Evolutionary conservation across 1,139 yeast species (phyloP).

Genomic region (Pichia sp.): DNA sequence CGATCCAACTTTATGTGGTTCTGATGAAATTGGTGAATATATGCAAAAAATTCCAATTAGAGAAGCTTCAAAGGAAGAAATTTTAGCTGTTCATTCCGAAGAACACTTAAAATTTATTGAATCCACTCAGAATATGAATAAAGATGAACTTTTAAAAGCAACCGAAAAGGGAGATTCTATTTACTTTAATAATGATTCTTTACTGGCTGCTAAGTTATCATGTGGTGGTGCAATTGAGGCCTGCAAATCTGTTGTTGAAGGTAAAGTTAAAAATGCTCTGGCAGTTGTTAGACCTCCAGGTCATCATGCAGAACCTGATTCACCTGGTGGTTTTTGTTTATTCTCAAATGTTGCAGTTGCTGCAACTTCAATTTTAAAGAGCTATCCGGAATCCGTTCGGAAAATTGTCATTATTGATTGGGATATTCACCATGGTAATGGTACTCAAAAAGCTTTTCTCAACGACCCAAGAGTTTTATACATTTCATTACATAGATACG

Average conservation of each 20-base stretch:
- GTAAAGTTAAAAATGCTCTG: constrained; percentile 80
- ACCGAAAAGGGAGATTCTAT: constrained; percentile 94
- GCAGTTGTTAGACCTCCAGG: constrained; percentile 99
- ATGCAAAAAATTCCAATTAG: constrained; percentile 88
- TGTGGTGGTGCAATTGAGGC: constrained; percentile 98
- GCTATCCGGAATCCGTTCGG: constrained; percentile 84
- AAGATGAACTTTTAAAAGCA: constrained; percentile 71
- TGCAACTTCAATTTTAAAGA: constrained; percentile 73
- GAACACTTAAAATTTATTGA: constrained; percentile 73
- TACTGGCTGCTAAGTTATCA: constrained; percentile 78
- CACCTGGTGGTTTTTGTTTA: constrained; percentile 95
- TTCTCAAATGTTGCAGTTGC: constrained; percentile 98
- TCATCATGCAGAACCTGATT: constrained; percentile 96
- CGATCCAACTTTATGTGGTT: constrained; percentile 76
- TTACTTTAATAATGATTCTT: constrained; percentile 88
- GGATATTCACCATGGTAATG: constrained; percentile 99
- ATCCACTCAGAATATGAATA: constrained; percentile 70
- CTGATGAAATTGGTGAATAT: constrained; percentile 76
- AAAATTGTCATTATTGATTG: constrained; percentile 84
- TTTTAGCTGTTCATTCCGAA: constrained; percentile 76
- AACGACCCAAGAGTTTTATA: constrained; percentile 88
- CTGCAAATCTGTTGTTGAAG: constrained; percentile 91
- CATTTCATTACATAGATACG: constrained; percentile 87
- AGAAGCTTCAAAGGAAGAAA: constrained; percentile 83
- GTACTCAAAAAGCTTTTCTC: constrained; percentile 88